Percentiles rank a stretch among this genome's conserved stretches.
These are phyloP conservation scores for Phytopythium delawarense DNA, from an alignment of 352 stramenopile species.

Conservation along the genomic window DNA sequence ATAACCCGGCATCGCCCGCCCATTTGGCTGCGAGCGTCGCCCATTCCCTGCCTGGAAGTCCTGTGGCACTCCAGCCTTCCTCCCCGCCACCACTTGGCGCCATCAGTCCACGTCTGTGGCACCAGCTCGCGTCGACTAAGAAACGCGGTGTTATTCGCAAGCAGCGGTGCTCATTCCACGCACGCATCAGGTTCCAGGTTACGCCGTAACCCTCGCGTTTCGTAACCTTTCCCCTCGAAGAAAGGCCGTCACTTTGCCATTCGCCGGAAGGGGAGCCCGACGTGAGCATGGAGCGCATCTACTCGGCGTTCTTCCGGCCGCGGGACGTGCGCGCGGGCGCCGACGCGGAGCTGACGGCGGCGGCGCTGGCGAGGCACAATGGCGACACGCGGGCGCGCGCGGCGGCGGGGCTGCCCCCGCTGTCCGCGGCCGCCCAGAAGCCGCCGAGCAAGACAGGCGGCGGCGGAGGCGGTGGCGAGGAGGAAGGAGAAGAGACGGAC, in stretches of 20 bases:
- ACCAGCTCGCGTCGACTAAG: too few species aligned
- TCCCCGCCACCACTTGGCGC: too few species aligned
- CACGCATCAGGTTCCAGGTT: too few species aligned
- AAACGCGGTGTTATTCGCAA: too few species aligned
- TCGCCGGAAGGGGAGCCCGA: not conserved
- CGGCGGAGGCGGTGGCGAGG: not conserved
- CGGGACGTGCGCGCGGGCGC: conserved; percentile 16
- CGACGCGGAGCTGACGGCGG: conserved; percentile 49
- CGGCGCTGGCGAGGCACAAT: conserved; percentile 65
- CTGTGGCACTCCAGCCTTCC: too few species aligned
- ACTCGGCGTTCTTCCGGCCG: conserved; percentile 80
- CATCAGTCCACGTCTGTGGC: too few species aligned
- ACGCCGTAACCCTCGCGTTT: too few species aligned
- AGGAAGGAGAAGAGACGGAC: conserved; percentile 11
- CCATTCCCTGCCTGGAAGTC: too few species aligned
- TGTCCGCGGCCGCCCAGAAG: not conserved
- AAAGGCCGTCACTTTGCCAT: not conserved
- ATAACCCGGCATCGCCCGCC: too few species aligned
- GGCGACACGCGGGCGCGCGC: conserved; percentile 10
- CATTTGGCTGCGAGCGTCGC: too few species aligned
- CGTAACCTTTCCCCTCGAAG: too few species aligned
- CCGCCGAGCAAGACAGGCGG: not conserved
- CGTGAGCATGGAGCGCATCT: conserved; percentile 73
- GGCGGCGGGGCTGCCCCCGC: not conserved
- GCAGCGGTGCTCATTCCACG: too few species aligned